Evolutionary conservation across 1,284 basidiomycete species (phyloP), one percentile per base, ranked within the genome.

Genomic region (Pisolithus thermaeus): DNA sequence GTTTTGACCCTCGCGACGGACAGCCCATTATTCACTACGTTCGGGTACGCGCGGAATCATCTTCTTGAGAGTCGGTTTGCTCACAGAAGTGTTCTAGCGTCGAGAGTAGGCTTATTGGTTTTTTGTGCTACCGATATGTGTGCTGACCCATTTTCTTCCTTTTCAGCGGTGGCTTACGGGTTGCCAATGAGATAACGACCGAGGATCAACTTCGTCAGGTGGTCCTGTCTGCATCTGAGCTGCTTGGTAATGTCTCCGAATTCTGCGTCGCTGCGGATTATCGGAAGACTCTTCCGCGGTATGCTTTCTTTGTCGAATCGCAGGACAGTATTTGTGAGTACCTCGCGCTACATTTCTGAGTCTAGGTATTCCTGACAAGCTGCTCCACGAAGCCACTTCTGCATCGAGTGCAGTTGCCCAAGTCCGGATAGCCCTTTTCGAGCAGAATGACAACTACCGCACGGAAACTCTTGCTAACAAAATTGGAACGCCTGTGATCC

Each of bases 21-120:
- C 60, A 65, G 43, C 54, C 52, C 4, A 30, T 60, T 35, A 56
- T 63, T 46, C 59, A 46, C 42, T 59, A 62, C 47, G 16, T 61
- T 11, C 57, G 61, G 60, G 61, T 61, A 43, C 46, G 52, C 52
- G 23, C 2, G 20, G n/a, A 20, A 1, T 43, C 37, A 9, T 18
- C 9, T 3, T 37, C 22, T 7, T 30, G 8, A 2, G 18, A 25
- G 6, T 4, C 7, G 25, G 12, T 25, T 12, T 4, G 3, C 52
- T 59, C 37, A 61, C 9, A 1, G n/a, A 28, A 18, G 8, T 25
- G 4, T 36, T 11, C 47, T 14, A 63, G 59, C 54, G 61, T 25
- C 59, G 55, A 42, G 54, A 53, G 61, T 64, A 46, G 59, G 61
- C n/a, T 23, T 4, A 40, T 35, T 36, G 25, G 41, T 14, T 1